A percentile compares a stretch with the other conserved stretches of the same genome.
Evolutionary conservation across 306 rosid genomes (phyloP).

Genomic region (Trifolium pratense): DNA sequence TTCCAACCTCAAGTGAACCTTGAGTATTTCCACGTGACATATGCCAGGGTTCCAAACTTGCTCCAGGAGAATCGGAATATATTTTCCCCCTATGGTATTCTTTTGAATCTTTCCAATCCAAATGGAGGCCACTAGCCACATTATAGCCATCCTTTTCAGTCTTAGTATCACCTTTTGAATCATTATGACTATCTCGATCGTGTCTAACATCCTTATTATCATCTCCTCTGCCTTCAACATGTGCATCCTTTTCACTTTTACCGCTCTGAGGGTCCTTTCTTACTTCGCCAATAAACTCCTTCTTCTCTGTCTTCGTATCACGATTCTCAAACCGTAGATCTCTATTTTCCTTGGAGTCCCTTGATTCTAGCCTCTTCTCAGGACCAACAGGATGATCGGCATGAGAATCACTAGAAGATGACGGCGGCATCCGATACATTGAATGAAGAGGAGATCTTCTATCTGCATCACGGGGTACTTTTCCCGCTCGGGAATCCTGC

Average conservation of each 20-base stretch:
- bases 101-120: conserved; percentile 82
- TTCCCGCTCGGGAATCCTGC: conserved; percentile 61
- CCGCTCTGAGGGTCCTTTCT: conserved; percentile 69
- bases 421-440: conserved; percentile 51
- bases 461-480: conserved; percentile 68
- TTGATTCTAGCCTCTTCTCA: conserved; percentile 64
- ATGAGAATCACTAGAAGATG: conserved; percentile 58
- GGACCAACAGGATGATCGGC: conserved; percentile 53
- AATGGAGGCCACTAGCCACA: conserved; percentile 46
- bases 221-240: conserved; percentile 66
- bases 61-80: conserved; percentile 69
- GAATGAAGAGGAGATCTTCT: conserved; percentile 74
- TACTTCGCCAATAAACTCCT: conserved; percentile 56
- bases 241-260: conserved; percentile 76
- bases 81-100: conserved; percentile 75
- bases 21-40: conserved; percentile 55
- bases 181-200: conserved; percentile 69
- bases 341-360: conserved; percentile 75
- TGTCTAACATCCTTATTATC: conserved; percentile 69
- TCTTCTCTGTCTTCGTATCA: conserved; percentile 69
- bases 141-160: conserved; percentile 66
- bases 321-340: conserved; percentile 74
- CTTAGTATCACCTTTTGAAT: conserved; percentile 63
- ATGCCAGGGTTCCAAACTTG: conserved; percentile 64
- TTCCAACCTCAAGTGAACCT: conserved; percentile 64